Evolutionary conservation across 768 basidiomycete species (phyloP), one percentile per base, ranked within the genome.

Genomic region (Solioccasus polychromus): DNA sequence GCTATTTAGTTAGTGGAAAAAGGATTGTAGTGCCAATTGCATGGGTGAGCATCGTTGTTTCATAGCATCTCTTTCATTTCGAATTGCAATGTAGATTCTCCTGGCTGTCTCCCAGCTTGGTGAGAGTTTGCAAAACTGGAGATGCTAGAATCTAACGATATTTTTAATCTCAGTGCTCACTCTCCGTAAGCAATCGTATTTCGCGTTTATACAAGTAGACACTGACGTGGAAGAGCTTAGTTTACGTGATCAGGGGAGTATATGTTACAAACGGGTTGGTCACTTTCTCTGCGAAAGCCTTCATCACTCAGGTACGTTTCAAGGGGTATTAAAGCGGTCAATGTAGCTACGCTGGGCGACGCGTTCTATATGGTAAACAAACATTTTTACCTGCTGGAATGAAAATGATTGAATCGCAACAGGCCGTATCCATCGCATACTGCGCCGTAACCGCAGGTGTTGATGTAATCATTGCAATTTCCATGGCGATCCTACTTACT

Each of bases 21-120:
- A 47, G 39, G 9, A 19, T 51, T 3, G 4, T 45, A 1, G 20
- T 6, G 0, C 53, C 53, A 8, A 1, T 51, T 4, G 11, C 51
- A 31, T 57, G 45, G 47, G 55, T 58, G 42, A 8, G 54, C 9
- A 15, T 2, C n/a, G 34, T 19, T 32, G 10, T 30, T 18, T 4
- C 2, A 8, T 11, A 8, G 4, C 25, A 31, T 18, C 14, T 8
- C 22, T 12, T 7, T 12, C 8, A 7, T 34, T 20, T 17, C 36
- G 11, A 9, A 1, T 8, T 30, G 2, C 12, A 9, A n/a, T 25
- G 11, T 38, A 55, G 54, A 14, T 35, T 20, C 34, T 45, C 3
- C 15, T 43, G 22, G 45, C 45, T 3, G 4, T 34, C 2, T 42
- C 20, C n/a, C 53, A 56, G 23, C 35, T 56, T 5, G 54, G 55